Conservation (phyloP, 176 grass and related monocot species). For the Tuctoria greenei region DNA sequence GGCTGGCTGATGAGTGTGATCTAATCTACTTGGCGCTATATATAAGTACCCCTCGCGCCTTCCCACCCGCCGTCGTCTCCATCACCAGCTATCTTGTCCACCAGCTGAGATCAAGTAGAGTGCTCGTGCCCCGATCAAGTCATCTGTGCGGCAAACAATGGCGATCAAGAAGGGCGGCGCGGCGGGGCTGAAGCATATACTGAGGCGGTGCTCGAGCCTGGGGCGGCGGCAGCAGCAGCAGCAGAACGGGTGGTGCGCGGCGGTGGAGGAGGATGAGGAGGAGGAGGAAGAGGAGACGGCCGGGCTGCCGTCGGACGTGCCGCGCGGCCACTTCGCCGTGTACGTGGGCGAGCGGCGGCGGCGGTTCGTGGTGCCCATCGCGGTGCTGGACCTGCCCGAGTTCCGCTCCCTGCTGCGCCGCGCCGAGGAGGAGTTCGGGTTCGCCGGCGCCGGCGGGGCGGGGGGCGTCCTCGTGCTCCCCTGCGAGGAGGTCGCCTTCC, state of each 20-base stretch:
- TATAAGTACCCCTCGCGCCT: conserved; percentile 25
- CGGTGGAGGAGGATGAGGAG: conserved; percentile 22
- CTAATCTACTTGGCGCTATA: conserved; percentile 36
- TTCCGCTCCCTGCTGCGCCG: conserved; percentile 76
- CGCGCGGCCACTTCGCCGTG: conserved; percentile 84
- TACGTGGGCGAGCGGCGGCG: conserved; percentile 79
- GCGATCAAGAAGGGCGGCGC: conserved; percentile 52
- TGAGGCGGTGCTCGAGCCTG: conserved; percentile 82
- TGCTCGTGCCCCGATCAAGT: no score
- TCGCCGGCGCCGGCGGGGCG: conserved; percentile 58
- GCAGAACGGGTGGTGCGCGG: no score
- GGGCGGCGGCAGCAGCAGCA: conserved; percentile 45
- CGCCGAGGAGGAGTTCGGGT: conserved; percentile 96
- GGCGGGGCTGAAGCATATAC: conserved; percentile 74
- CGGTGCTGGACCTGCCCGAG: conserved; percentile 62
- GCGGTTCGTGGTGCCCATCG: conserved; percentile 82
- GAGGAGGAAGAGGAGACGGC: conserved; percentile 28
- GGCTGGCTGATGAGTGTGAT: neutral
- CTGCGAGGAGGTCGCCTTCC: conserved; percentile 92
- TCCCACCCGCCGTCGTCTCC: conserved; percentile 5
- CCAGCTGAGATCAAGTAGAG: no score
- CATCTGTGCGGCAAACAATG: no score
- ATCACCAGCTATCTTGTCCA: neutral
- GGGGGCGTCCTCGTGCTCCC: conserved; percentile 82
- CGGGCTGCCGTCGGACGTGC: conserved; percentile 71